Percentiles rank a stretch among this genome's conserved stretches.
phyloP scores from a whole-genome alignment of 1,284 basidiomycete species.

The Pseudozyma sp. region DNA sequence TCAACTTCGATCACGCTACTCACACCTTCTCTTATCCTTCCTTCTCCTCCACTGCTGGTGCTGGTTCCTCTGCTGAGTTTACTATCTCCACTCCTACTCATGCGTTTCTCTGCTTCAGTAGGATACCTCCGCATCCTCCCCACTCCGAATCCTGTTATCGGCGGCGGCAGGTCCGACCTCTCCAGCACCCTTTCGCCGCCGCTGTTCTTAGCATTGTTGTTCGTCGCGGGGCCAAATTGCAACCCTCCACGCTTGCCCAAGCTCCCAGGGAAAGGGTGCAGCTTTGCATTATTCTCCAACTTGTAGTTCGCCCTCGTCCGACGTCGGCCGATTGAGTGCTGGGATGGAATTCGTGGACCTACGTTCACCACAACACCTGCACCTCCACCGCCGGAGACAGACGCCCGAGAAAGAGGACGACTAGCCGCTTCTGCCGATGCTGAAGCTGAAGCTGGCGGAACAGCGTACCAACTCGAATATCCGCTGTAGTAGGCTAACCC shows the following conservation, averaged over 20 bases:
- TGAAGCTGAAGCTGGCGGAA: conserved; percentile 1
- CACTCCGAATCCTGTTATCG: conserved; percentile 30
- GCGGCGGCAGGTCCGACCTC: conserved; percentile 11
- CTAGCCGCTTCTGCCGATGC: background rate
- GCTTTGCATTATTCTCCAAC: conserved; percentile 40
- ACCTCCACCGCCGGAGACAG: background rate
- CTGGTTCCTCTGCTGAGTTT: background rate
- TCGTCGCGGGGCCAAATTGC: background rate
- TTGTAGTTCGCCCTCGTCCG: conserved; percentile 32
- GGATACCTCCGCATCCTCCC: conserved; percentile 26
- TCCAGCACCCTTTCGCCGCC: background rate
- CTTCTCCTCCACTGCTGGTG: background rate
- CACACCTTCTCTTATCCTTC: background rate
- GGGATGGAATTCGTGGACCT: conserved; percentile 15
- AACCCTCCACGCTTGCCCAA: background rate
- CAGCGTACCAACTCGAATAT: conserved; percentile 22
- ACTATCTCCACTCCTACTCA: background rate
- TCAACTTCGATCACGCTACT: background rate
- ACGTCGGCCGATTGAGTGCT: conserved; percentile 20
- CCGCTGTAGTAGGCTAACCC: conserved; percentile 36
- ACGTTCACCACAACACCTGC: background rate
- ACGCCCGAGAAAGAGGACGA: no score
- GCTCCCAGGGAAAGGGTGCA: conserved; percentile 40
- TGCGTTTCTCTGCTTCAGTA: background rate
- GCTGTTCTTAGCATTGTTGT: background rate